Evolutionary conservation across 2,329 filamentous ascomycete genomes (phyloP).

Genomic region (Neofusicoccum ribis): DNA sequence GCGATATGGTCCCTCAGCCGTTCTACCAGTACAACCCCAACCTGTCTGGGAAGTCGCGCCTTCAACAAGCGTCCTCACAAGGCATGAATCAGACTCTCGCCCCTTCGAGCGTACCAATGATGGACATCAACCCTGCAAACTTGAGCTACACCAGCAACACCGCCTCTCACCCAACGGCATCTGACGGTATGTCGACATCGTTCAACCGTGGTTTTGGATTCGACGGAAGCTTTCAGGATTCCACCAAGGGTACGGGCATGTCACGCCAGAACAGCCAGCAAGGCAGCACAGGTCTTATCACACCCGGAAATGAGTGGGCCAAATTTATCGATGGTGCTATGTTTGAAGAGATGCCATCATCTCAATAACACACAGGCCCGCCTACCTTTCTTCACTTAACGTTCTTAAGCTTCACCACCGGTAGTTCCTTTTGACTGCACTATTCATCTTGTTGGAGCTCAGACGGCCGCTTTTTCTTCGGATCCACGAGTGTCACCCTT

Average conservation of each 20-base stretch:
- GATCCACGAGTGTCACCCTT: background rate
- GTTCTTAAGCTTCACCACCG: background rate
- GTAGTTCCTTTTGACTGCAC: background rate
- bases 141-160: conserved; percentile 23
- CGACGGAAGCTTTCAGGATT: conserved; percentile 4
- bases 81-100: conserved; percentile 45
- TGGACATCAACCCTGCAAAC: conserved; percentile 25
- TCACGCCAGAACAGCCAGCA: conserved; percentile 24
- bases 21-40: conserved; percentile 51
- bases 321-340: conserved; percentile 28
- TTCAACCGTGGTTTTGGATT: conserved; percentile 24
- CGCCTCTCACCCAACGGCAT: conserved; percentile 12
- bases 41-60: conserved; percentile 31
- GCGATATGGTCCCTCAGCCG: conserved; percentile 42
- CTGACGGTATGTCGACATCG: conserved; percentile 27
- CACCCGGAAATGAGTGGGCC: conserved; percentile 28
- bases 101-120: conserved; percentile 32
- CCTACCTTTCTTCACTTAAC: no score
- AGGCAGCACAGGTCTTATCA: conserved; percentile 26
- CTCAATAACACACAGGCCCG: background rate
- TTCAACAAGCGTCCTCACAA: conserved; percentile 13
- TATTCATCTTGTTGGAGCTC: background rate
- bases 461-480: background rate
- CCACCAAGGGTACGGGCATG: conserved; percentile 20
- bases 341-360: conserved; percentile 20